A percentile compares a stretch with the other conserved stretches of the same genome.
Evolutionary conservation across 495 filamentous ascomycete genomes (phyloP).

Genomic region (Aspergillus nanangensis): DNA sequence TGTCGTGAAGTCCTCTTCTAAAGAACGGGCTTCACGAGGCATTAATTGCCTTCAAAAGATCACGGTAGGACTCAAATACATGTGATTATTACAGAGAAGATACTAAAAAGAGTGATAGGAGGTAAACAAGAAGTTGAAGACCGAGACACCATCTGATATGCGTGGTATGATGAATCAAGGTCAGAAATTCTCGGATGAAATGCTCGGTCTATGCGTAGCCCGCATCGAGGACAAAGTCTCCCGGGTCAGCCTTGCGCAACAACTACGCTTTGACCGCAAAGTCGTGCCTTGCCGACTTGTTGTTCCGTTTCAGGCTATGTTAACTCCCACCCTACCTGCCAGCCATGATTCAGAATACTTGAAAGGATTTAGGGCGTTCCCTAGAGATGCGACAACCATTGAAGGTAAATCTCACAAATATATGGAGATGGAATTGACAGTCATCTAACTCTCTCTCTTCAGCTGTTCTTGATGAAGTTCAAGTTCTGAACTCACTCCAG

Average conservation of each 20-base stretch:
- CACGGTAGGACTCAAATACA: slow-evolving; percentile 19
- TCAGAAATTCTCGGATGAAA: slow-evolving; percentile 77
- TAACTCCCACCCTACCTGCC: slow-evolving; percentile 78
- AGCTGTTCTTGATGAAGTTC: slow-evolving; percentile 75
- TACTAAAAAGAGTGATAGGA: slow-evolving; percentile 30
- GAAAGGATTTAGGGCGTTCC: slow-evolving; percentile 77
- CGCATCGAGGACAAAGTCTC: slow-evolving; percentile 65
- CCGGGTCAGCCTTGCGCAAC: slow-evolving; percentile 64
- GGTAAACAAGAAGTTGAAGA: slow-evolving; percentile 36
- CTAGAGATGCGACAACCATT: slow-evolving; percentile 58
- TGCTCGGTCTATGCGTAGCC: slow-evolving; percentile 74
- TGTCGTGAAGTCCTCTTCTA: slow-evolving; percentile 58
- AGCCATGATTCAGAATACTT: slow-evolving; percentile 62
- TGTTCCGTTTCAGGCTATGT: slow-evolving; percentile 78
- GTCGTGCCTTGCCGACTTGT: slow-evolving; percentile 77
- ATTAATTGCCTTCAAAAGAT: slow-evolving; percentile 46
- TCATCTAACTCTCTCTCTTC: slow-evolving; percentile 35
- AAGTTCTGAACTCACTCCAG: slow-evolving; percentile 87
- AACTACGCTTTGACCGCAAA: slow-evolving; percentile 81
- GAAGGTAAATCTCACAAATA: slow-evolving; percentile 27
- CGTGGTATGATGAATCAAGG: slow-evolving; percentile 68
- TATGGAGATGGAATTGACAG: slow-evolving; percentile 29
- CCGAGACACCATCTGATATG: slow-evolving; percentile 50
- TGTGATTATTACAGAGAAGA: background rate
- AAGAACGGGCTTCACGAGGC: slow-evolving; percentile 44